Evolutionary conservation across 2,329 filamentous ascomycete species (phyloP).

Genomic region (Venturia carpophila): DNA sequence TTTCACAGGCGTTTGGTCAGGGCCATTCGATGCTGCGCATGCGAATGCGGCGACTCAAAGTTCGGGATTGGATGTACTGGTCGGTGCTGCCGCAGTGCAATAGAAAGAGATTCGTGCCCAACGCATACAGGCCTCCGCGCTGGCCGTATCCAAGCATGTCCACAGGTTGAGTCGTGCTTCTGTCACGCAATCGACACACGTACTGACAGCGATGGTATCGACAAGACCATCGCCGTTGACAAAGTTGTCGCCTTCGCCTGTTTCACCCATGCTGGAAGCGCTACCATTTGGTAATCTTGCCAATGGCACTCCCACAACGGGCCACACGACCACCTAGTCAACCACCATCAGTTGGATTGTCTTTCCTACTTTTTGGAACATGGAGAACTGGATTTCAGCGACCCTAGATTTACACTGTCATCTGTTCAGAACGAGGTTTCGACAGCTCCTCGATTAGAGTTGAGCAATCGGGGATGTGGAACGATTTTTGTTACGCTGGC

Average conservation of each 20-base stretch:
- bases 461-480: neutral
- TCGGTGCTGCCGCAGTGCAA: slow-evolving; percentile 43
- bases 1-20: slow-evolving; percentile 59
- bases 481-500: neutral
- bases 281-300: neutral
- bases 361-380: too few relatives aligned
- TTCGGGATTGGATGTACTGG: slow-evolving; percentile 58
- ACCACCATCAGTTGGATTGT: too few relatives aligned
- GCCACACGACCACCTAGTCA: neutral
- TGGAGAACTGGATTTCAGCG: neutral
- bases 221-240: too few relatives aligned
- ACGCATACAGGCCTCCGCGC: too few relatives aligned
- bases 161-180: neutral
- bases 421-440: neutral
- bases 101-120: neutral
- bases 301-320: neutral
- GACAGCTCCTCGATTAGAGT: neutral
- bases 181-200: neutral
- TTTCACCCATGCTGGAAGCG: too few relatives aligned
- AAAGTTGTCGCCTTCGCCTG: too few relatives aligned
- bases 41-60: slow-evolving; percentile 54
- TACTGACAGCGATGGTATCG: too few relatives aligned
- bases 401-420: neutral
- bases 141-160: neutral
- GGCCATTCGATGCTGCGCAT: slow-evolving; percentile 45